Percentiles rank a stretch among this genome's conserved stretches.
These are phyloP conservation scores for Mycena belliarum DNA, from an alignment of 768 basidiomycete genomes.

Conservation along the genomic window DNA sequence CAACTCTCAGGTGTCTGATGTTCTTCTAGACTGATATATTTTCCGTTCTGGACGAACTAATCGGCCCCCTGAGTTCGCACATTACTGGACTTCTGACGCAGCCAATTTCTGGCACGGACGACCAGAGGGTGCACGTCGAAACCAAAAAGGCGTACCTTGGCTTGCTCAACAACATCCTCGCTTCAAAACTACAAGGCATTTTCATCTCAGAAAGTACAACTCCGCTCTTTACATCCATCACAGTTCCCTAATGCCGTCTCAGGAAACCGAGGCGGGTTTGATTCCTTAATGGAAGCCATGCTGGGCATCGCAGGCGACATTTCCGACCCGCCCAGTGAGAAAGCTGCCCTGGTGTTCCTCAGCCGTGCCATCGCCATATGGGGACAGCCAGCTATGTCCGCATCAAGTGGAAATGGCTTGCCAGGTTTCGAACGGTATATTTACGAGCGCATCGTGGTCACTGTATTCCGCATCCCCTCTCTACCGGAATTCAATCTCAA, in stretches of 20 bases:
- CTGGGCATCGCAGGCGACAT: constrained; percentile 71
- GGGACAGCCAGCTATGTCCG: constrained; percentile 50
- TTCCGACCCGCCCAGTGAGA: constrained; percentile 76
- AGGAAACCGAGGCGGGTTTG: constrained; percentile 61
- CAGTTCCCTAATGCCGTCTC: constrained; percentile 3
- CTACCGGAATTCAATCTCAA: constrained; percentile 81
- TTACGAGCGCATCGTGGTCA: constrained; percentile 82
- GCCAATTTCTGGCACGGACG: constrained; percentile 86
- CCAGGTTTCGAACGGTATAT: constrained; percentile 93
- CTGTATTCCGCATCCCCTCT: constrained; percentile 80
- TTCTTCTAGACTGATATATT: constrained; percentile 75
- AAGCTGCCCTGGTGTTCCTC: constrained; percentile 79
- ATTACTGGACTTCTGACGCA: constrained; percentile 79
- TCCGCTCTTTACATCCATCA: not conserved
- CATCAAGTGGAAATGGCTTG: constrained; percentile 44
- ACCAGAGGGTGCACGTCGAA: constrained; percentile 71
- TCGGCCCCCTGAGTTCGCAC: constrained; percentile 83
- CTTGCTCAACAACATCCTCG: constrained; percentile 79
- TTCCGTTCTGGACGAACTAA: constrained; percentile 85
- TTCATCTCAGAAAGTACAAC: constrained; percentile 87
- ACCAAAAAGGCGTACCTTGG: constrained; percentile 88
- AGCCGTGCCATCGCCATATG: constrained; percentile 65
- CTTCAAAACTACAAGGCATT: constrained; percentile 76
- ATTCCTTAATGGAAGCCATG: constrained; percentile 75
- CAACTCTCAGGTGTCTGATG: not conserved